Evolutionary conservation across 345 rosid genomes (phyloP).

Genomic region (Aegle marmelos): DNA sequence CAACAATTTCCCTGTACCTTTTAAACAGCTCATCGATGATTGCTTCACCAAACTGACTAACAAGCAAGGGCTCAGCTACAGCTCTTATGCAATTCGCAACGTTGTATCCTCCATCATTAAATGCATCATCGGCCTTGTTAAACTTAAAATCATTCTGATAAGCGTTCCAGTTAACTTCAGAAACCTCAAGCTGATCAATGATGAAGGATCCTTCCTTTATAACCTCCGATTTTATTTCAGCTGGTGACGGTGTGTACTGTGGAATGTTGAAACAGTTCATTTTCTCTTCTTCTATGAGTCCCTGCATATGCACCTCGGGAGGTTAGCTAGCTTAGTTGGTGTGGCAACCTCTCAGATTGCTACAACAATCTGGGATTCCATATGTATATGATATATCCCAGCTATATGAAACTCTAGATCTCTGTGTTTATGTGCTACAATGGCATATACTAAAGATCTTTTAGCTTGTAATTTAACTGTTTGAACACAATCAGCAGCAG

Average conservation of each 20-base stretch:
- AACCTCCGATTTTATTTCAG: constrained; percentile 38
- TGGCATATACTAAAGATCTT: no score
- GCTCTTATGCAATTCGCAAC: constrained; percentile 52
- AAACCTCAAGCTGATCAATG: constrained; percentile 34
- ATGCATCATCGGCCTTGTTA: background rate
- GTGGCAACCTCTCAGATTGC: no score
- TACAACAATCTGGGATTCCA: no score
- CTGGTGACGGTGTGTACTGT: constrained; percentile 42
- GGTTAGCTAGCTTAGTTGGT: no score
- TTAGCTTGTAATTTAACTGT: no score
- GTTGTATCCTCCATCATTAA: constrained; percentile 26
- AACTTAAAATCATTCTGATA: background rate
- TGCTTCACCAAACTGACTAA: constrained; percentile 43
- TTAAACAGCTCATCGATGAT: constrained; percentile 34
- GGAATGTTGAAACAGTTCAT: constrained; percentile 53
- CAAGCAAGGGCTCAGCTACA: constrained; percentile 53
- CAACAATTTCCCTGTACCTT: constrained; percentile 28
- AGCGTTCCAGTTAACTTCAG: constrained; percentile 42
- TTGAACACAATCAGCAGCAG: no score
- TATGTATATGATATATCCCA: no score
- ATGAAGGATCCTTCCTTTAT: constrained; percentile 40
- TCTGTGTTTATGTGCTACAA: no score
- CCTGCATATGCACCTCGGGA: constrained; percentile 24
- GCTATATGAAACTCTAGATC: no score
- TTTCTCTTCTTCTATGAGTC: constrained; percentile 41